phyloP scores from a whole-genome alignment of 139 green algal genomes.

The Nannochloris sp. region DNA sequence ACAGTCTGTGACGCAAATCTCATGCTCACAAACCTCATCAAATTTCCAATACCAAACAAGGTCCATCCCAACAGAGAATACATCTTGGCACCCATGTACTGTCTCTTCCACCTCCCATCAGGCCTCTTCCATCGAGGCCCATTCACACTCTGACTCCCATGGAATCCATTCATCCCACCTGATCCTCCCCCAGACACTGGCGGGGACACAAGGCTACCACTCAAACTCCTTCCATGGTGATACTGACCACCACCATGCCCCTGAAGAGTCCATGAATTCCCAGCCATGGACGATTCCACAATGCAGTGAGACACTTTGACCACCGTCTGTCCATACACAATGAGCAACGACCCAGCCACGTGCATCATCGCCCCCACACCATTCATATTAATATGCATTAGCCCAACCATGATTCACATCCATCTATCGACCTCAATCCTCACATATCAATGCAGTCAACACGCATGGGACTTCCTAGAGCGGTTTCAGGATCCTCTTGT shows the following conservation, averaged over 20 bases:
- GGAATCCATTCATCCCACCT: background rate
- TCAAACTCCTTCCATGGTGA: no score
- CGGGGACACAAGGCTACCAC: no score
- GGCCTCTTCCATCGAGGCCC: conserved; percentile 24
- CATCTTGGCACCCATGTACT: conserved; percentile 24
- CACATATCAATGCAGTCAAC: background rate
- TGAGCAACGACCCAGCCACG: conserved; percentile 31
- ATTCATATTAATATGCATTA: conserved; percentile 1
- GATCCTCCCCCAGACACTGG: background rate
- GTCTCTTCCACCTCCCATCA: conserved; percentile 32
- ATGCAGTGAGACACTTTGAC: conserved; percentile 37
- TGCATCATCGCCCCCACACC: conserved; percentile 32
- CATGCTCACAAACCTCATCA: conserved; percentile 42
- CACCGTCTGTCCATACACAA: conserved; percentile 34
- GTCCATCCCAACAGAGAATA: conserved; percentile 30
- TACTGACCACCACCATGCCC: background rate
- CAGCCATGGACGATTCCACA: conserved; percentile 20
- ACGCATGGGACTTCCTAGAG: no score
- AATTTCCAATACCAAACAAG: conserved; percentile 33
- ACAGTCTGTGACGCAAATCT: conserved; percentile 43
- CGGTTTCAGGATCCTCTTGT: no score
- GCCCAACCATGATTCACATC: conserved; percentile 4
- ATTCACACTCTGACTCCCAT: background rate
- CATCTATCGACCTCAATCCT: background rate
- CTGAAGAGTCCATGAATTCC: conserved; percentile 19